Evolutionary conservation across 139 green algal species (phyloP), one percentile per base, ranked within the genome.

Genomic region (Coccomyxa sp.): DNA sequence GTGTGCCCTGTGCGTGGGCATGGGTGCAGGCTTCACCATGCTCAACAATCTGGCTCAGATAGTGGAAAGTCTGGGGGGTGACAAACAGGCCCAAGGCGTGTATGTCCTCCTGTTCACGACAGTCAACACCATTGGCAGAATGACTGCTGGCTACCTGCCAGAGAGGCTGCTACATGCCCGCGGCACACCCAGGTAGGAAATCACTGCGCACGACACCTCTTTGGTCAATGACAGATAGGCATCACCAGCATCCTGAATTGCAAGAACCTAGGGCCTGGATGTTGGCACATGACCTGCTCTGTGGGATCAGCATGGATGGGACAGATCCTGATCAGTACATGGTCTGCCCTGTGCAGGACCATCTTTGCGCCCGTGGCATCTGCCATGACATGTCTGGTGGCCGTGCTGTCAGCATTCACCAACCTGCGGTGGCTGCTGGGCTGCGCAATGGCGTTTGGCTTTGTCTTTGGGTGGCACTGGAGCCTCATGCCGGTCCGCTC

Each of bases 41-140:
- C 40, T 78, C 73, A 78, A 78, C 73, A 78, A 78, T 41, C 40
- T 78, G n/a, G 73, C 29, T 39, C n/a, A 70, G 41, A 69, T 41
- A 16, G 73, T 69, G 29, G 73, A 69, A n/a, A 12, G n/a, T 2
- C 73, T 78, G 29, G 40, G 41, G 12, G 73, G 40, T 41, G 9
- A 7, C 12, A 6, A 10, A 14, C 7, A 34, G 18, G 41, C 7
- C 29, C 73, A 39, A n/a, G 73, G 33, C 10, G n/a, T 69, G 5
- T 69, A 70, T n/a, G 41, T 78, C 40, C 41, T 70, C n/a, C 40
- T 69, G 8, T 78, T 78, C 41, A 41, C 73, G 7, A 70, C 41
- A 8, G 8, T 39, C 41, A 78, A 78, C 41, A 40, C 24, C n/a
- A 8, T 70, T 27, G 73, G 73, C 10, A 27, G 73, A 9, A 39